A percentile compares a stretch with the other conserved stretches of the same genome.
These are phyloP conservation scores for Lathyrus tuberosus DNA, from an alignment of 306 rosid genomes.

Conservation along the genomic window DNA sequence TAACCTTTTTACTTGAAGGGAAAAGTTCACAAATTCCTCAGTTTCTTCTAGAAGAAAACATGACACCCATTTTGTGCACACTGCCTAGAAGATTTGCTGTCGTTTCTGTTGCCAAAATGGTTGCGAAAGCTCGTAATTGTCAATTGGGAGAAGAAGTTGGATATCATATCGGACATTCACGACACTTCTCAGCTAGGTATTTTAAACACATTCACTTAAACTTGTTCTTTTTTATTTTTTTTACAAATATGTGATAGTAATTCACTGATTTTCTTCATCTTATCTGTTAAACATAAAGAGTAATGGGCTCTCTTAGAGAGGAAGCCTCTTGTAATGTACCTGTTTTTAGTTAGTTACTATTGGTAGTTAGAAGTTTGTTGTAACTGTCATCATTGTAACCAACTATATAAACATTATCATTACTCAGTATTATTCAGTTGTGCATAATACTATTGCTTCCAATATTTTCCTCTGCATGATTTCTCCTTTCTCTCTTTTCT, in stretches of 20 bases:
- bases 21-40: conserved; percentile 96
- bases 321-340: no score
- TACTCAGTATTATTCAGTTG: no score
- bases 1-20: conserved; percentile 49
- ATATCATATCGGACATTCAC: conserved; percentile 87
- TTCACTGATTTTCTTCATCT: conserved; percentile 19
- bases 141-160: conserved; percentile 85
- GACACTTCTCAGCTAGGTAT: conserved; percentile 64
- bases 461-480: no score
- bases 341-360: no score
- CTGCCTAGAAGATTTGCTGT: conserved; percentile 96
- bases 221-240: conserved; percentile 5
- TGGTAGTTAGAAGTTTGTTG: no score
- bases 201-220: not conserved
- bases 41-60: conserved; percentile 78
- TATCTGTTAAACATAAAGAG: no score
- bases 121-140: conserved; percentile 76
- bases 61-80: conserved; percentile 78
- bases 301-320: no score
- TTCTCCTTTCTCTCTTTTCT: no score
- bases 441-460: no score
- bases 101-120: conserved; percentile 84
- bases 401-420: no score
- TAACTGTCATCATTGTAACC: no score
- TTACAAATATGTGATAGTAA: not conserved